Base-by-base conservation (phyloP, 768 basidiomycete species). In the Coprinellus micaceus region DNA sequence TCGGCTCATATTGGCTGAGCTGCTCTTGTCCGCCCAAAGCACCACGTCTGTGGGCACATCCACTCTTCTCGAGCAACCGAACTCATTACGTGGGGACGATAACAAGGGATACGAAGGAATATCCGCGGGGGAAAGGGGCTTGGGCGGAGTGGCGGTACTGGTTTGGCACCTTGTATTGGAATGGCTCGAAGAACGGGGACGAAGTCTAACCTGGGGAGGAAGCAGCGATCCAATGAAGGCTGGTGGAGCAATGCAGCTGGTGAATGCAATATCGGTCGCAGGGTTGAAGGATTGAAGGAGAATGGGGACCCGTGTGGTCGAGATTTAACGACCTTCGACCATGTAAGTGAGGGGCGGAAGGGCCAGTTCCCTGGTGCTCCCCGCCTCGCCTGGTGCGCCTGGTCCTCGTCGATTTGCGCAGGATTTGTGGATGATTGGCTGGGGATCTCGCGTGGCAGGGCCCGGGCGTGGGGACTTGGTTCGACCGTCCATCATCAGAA, bases 11-110 rank as follows among this genome's bases (percentile, higher is more conserved):
- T 52, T 11, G 77, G 75, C 1, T 77, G 77, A 49, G 41, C 53
- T 1, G 67, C 61, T 4, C 69, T 79, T 10, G 60, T 75, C 15
- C 63, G 66, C 26, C 78, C 76, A 1, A 52, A 60, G 49, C 24
- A 75, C 19, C 71, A 74, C 41, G 67, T 78, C 3, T 77, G 71
- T 60, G 76, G 78, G 1, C 78, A 78, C 50, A 72, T 77, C 4
- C 77, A 79, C 39, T 66, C 61, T 12, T 72, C 54, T 2, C 54
- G 72, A 36, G 78, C 75, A 7, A 51, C 70, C 12, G 69, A 74
- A 54, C 24, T 33, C 9, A 56, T 73, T 9, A 46, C 39, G n/a
- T 78, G 76, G 76, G 63, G 63, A 37, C 48, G 54, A 5, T 65
- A 63, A 2, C 69, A 74, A 60, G 28, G 63, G 59, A 19, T 74